Evolutionary conservation across 2,329 filamentous ascomycete genomes (phyloP), one percentile per base, ranked within the genome.

Genomic region (Zymoseptoria brevis): DNA sequence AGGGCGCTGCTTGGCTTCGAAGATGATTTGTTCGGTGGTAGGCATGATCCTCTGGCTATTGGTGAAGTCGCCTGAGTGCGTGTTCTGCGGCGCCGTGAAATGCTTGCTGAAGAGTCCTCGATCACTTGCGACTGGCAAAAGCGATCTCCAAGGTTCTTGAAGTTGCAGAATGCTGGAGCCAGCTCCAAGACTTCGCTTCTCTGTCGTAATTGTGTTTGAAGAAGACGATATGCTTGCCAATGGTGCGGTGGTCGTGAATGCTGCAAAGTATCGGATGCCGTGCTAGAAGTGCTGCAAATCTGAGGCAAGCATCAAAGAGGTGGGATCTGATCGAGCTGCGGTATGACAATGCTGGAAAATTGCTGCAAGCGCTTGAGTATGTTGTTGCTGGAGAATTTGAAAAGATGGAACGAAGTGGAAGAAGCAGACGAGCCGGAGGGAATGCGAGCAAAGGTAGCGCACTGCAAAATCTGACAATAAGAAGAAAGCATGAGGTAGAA

Each of bases 21-120:
- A 57, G 49, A 64, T 61, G 53, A 56, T 61, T n/a, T 60, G 55
- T 53, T 63, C 61, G 58, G 49, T 57, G 19, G 45, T 52, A 22
- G 16, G 54, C 57, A 58, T 59, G 51, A 11, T 26, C 26, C 19
- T 21, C 24, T 35, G 26, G 26, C 26, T 8, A 6, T 29, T 29
- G 26, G 26, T 29, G 8, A 29, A 29, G 26, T 29, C 26, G 7
- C 26, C 26, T 29, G 26, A 29, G 26, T 29, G 26, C 26, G 26
- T 29, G 30, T 50, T 45, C 1, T 16, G 19, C 55, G 29, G 59
- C 59, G 54, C 52, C 35, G 29, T 8, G 19, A 30, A 24, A 30
- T 52, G 51, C 51, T 59, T 61, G 57, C 52, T 19, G 48, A 41
- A 4, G 54, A 54, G 53, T 9, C 16, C 13, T 50, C 55, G 57